phyloP scores from a whole-genome alignment of 2,329 filamentous ascomycete genomes.

The Sordariomycetes sp. region DNA sequence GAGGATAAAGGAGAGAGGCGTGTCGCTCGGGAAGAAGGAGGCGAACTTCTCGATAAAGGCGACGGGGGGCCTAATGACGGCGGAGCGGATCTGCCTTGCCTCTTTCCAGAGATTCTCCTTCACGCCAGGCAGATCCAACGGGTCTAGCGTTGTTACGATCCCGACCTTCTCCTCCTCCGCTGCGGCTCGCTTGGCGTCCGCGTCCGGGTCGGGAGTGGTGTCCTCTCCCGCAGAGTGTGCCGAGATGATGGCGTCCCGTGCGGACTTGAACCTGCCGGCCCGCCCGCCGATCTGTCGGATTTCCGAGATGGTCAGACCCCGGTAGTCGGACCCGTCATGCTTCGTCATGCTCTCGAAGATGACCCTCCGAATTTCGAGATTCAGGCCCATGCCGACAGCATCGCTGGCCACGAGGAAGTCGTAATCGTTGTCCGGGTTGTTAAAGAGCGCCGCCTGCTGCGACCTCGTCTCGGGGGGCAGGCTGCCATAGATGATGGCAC shows the following conservation, averaged over 20 bases:
- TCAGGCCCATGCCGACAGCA: constrained; percentile 95
- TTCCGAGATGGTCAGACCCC: constrained; percentile 59
- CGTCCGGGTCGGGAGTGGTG: too few relatives aligned
- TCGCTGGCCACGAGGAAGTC: constrained; percentile 90
- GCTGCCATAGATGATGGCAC: constrained; percentile 86
- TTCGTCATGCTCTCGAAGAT: constrained; percentile 76
- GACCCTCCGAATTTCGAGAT: constrained; percentile 82
- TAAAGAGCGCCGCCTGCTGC: constrained; percentile 86
- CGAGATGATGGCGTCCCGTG: constrained; percentile 36
- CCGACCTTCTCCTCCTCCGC: constrained; percentile 41
- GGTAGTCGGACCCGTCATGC: constrained; percentile 48
- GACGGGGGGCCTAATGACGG: constrained; percentile 65
- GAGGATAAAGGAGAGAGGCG: constrained; percentile 76
- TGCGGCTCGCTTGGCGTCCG: constrained; percentile 2
- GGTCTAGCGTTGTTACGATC: constrained; percentile 68
- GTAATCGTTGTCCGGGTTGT: constrained; percentile 90
- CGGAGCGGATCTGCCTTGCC: constrained; percentile 55
- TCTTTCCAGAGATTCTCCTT: constrained; percentile 51
- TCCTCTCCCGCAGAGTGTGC: neutral
- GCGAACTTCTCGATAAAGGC: constrained; percentile 65
- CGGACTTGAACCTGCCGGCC: constrained; percentile 76
- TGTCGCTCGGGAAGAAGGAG: constrained; percentile 68
- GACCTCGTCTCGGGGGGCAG: constrained; percentile 88
- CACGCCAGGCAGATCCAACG: constrained; percentile 55
- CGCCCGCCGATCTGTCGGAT: constrained; percentile 93